These are phyloP conservation scores for Pythium phragmitis DNA, from an alignment of 352 stramenopile genomes.

Conservation along the genomic window DNA sequence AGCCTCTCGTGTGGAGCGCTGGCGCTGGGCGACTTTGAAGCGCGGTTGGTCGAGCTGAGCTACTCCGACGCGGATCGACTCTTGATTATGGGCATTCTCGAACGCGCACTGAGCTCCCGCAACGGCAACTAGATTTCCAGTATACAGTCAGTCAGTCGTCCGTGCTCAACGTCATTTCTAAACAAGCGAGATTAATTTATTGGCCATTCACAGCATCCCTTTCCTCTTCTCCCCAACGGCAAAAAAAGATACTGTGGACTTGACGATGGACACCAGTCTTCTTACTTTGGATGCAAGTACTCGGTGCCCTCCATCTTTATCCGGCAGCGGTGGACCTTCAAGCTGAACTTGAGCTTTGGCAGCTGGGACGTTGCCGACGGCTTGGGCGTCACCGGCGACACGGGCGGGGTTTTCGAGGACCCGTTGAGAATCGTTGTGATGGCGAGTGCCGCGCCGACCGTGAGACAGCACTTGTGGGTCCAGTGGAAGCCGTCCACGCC, in stretches of 20 bases:
- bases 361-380: constrained; percentile 55
- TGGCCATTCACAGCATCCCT: constrained; percentile 8
- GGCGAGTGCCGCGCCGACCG: constrained; percentile 68
- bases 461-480: constrained; percentile 85
- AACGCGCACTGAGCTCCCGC: constrained; percentile 24
- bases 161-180: constrained; percentile 10
- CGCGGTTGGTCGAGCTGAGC: constrained; percentile 55
- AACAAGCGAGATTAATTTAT: constrained; percentile 37
- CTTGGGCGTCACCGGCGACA: constrained; percentile 39
- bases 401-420: constrained; percentile 37
- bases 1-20: constrained; percentile 63
- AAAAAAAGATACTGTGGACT: background rate
- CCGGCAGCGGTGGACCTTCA: constrained; percentile 77
- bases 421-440: constrained; percentile 84
- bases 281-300: constrained; percentile 51
- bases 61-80: constrained; percentile 58
- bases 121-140: constrained; percentile 12
- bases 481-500: constrained; percentile 85
- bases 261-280: background rate
- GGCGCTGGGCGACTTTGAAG: constrained; percentile 56
- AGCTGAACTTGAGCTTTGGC: constrained; percentile 73
- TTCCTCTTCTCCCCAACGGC: background rate
- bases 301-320: constrained; percentile 81
- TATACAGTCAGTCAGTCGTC: background rate
- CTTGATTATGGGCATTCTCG: constrained; percentile 53